These are phyloP conservation scores for Trichoderma parareesei DNA, from an alignment of 495 filamentous ascomycete species.

Conservation along the genomic window DNA sequence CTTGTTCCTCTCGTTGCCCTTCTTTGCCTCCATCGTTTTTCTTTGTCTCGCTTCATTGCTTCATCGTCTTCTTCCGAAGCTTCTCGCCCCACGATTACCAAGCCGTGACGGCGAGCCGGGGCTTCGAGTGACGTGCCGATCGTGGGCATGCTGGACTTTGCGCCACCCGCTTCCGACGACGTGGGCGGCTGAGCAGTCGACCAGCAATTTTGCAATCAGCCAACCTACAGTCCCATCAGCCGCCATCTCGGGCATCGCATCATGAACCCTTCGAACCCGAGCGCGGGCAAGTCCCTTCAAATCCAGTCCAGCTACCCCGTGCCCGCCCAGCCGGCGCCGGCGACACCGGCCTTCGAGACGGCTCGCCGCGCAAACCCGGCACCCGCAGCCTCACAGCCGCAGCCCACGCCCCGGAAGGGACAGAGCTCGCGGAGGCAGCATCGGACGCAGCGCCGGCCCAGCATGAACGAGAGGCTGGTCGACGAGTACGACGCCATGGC, in stretches of 20 bases:
- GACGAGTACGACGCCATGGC: conserved; percentile 71
- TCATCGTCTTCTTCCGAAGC: not conserved
- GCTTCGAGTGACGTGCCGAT: not conserved
- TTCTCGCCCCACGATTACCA: not conserved
- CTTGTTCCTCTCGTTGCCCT: not conserved
- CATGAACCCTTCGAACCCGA: conserved; percentile 40
- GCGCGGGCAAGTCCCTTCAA: conserved; percentile 36
- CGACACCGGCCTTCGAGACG: conserved; percentile 41
- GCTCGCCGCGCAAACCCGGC: conserved; percentile 52
- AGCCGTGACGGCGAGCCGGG: not conserved
- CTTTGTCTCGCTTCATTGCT: not conserved
- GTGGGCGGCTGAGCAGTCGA: conserved; percentile 6
- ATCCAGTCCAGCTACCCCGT: conserved; percentile 20
- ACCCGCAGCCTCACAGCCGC: conserved; percentile 47
- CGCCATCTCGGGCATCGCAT: conserved; percentile 10
- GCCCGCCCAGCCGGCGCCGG: conserved; percentile 22
- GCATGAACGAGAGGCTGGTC: conserved; percentile 5
- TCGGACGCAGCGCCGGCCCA: conserved; percentile 43
- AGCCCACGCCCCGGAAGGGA: conserved; percentile 56
- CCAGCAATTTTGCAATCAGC: not conserved
- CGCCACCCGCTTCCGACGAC: conserved; percentile 3
- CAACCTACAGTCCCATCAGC: not conserved
- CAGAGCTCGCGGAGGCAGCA: conserved; percentile 72
- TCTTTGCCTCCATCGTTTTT: not conserved
- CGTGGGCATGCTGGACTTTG: conserved; percentile 5